Evolutionary conservation across 208 protist genomes (phyloP), one percentile per base, ranked within the genome.

Genomic region (Tetramitus jugosus): DNA sequence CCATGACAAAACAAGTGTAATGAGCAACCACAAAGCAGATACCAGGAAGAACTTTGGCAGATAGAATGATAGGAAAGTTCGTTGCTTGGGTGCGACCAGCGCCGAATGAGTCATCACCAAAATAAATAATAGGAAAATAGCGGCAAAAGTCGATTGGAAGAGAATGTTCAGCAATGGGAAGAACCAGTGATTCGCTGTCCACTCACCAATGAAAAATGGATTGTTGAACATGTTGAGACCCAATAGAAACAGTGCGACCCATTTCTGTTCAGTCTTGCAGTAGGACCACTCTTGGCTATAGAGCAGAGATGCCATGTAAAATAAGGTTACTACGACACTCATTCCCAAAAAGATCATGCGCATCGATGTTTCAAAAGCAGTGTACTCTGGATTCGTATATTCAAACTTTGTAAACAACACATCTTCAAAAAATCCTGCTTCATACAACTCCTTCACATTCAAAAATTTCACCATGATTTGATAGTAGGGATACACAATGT

Each of bases 201-300:
- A n/a, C n/a, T n/a, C n/a, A n/a, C n/a, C n/a, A 7, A 71, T 13
- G 20, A 37, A 71, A 33, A 71, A n/a, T 20, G 65, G 65, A 33
- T 71, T 71, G 20, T 71, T 71, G 35, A 37, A 71, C 0, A 71
- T 8, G 20, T 49, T 49, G 4, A 71, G 35, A 4, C 8, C 17
- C 17, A 29, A 29, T 13, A 71, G 29, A 23, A 71, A 20, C 8
- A 71, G 10, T 6, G 40, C 40, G 17, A 71, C 49, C 65, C 65
- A 71, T 37, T 71, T 71, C 49, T 71, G 65, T 46, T 71, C 65
- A 13, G 40, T 49, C 1, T 71, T 17, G 20, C 65, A 71, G 31
- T 37, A 7, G 0, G 39, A 49, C 7, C 26, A 71, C 35, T 7
- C 20, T 49, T 71, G 65, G 23, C 29, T 37, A 26, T 43, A 26